These are phyloP conservation scores for Dillenia turbinata DNA, from an alignment of 164 flowering plant species.

Conservation along the genomic window DNA sequence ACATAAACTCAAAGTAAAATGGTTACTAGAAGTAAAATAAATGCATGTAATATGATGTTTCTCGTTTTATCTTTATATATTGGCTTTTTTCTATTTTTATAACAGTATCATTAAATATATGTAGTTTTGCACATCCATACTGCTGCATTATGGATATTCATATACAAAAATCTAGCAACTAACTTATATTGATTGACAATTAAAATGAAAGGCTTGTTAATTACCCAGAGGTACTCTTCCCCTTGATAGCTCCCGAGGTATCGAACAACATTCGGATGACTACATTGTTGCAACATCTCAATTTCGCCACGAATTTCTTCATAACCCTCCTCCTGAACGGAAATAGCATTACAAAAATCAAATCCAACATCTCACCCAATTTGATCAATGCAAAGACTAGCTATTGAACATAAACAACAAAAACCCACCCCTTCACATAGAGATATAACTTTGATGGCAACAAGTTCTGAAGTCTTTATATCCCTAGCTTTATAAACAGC, in stretches of 20 bases:
- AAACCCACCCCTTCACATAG: conserved; percentile 78
- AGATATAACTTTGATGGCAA: conserved; percentile 96
- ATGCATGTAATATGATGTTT: too few relatives aligned
- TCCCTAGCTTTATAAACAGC: conserved; percentile 98
- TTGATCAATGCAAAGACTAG: conserved; percentile 2
- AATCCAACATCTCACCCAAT: background rate
- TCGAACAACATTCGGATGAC: conserved; percentile 98
- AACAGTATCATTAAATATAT: too few relatives aligned
- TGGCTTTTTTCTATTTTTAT: too few relatives aligned
- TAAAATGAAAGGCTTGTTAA: conserved; percentile 3
- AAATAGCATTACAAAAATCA: conserved; percentile 4
- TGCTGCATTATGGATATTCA: too few relatives aligned
- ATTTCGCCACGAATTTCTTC: conserved; percentile 99
- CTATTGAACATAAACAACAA: conserved; percentile 1
- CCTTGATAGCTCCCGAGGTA: conserved; percentile 99
- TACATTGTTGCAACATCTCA: conserved; percentile 99
- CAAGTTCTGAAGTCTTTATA: conserved; percentile 84
- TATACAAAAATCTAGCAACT: background rate
- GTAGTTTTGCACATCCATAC: too few relatives aligned
- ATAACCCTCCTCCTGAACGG: conserved; percentile 90
- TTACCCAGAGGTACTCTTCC: conserved; percentile 97
- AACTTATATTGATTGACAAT: background rate
- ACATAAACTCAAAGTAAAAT: too few relatives aligned
- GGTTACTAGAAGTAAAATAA: too few relatives aligned
- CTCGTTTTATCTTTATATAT: too few relatives aligned